These are phyloP conservation scores for Saturnispora zaruensis DNA, from an alignment of 805 yeast genomes.

Conservation along the genomic window DNA sequence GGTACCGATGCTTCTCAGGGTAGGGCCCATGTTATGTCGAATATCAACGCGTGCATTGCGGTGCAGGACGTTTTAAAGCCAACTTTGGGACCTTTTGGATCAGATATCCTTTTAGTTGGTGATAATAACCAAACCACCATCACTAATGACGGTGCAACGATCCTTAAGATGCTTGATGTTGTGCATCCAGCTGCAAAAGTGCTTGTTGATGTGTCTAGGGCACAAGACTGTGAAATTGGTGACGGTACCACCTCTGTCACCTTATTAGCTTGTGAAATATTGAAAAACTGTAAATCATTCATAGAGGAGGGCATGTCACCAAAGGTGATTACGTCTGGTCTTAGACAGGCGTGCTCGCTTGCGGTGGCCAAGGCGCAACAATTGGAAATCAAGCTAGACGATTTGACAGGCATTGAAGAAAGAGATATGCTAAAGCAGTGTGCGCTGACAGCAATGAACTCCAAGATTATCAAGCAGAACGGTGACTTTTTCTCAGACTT, in stretches of 20 bases:
- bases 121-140: slow-evolving; percentile 84
- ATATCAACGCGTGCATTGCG: slow-evolving; percentile 94
- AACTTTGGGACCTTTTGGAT: slow-evolving; percentile 95
- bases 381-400: slow-evolving; percentile 57
- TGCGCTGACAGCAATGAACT: slow-evolving; percentile 96
- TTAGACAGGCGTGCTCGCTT: slow-evolving; percentile 68
- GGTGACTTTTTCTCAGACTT: slow-evolving; percentile 85
- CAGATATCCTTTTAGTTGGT: slow-evolving; percentile 80
- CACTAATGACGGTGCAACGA: slow-evolving; percentile 98
- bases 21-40: slow-evolving; percentile 87
- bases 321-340: slow-evolving; percentile 80
- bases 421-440: slow-evolving; percentile 79
- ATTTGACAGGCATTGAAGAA: slow-evolving; percentile 43
- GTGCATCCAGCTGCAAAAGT: slow-evolving; percentile 99
- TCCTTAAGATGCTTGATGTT: slow-evolving; percentile 81
- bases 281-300: slow-evolving; percentile 82
- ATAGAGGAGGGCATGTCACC: slow-evolving; percentile 96
- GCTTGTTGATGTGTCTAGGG: slow-evolving; percentile 85
- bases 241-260: slow-evolving; percentile 98
- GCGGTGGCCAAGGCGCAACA: slow-evolving; percentile 70
- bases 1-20: slow-evolving; percentile 98
- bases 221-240: slow-evolving; percentile 97
- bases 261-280: slow-evolving; percentile 85
- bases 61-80: slow-evolving; percentile 93
- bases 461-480: slow-evolving; percentile 83